Evolutionary conservation across 2,329 filamentous ascomycete genomes (phyloP), one percentile per base, ranked within the genome.

Genomic region (Zasmidium cellare): DNA sequence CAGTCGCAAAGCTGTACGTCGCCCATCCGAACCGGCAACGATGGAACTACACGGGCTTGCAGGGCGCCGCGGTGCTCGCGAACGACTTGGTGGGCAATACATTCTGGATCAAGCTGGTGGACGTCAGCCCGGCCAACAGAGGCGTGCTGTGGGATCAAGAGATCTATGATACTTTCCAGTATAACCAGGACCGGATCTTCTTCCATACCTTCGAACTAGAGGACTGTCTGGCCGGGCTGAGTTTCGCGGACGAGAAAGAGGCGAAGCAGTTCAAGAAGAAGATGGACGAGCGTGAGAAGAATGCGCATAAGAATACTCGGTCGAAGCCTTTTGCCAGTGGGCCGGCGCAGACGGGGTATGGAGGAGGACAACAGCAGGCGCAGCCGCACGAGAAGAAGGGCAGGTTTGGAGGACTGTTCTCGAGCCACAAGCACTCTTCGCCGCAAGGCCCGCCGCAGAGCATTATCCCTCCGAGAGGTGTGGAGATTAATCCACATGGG

Each of bases 161-260:
- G 77, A 91, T 99, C 69, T 99, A 96, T 78, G 93, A 99, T 67
- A 87, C 87, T 51, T 97, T 96, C 82, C 82, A 83, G 63, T 99
- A 97, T 80, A 96, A 97, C 77, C 93, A 97, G 72, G 94, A 99
- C 74, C 88, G 94, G 61, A 93, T 91, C 59, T 99, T 97, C 78
- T 99, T 99, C 77, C 92, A 97, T 76, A 92, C 91, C 5, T 99
- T 99, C 73, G 94, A 99, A 78, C 84, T 96, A 56, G 92, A 97
- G 76, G 87, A 96, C 63, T 97, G 92, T 70, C 79, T 96, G 60
- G 94, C 92, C 5, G 94, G 88, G 0, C 79, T 99, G 59, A 96
- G 91, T 22, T 99, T 99, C 70, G 87, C 89, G 60, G 94, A 97
- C 74, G 94, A 97, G 79, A 97, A 97, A 76, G 94, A 99, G 78